Base-by-base conservation (phyloP, 305 asterid genomes). In the Solanum hybrid region DNA sequence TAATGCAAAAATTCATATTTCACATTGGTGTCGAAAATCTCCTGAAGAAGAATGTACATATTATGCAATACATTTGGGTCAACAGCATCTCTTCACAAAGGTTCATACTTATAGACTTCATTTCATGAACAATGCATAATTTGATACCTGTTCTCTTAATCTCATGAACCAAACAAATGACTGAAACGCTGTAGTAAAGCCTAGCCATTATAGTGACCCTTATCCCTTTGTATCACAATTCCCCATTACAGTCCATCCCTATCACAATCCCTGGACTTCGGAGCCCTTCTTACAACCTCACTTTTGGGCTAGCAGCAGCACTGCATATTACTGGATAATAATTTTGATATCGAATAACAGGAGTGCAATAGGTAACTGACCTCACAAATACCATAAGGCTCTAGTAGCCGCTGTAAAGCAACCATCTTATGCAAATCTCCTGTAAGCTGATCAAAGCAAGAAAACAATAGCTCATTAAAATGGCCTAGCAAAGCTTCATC, bases 351-450 rank as follows among this genome's bases (percentile, higher is more conserved):
- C 26, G 22, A 84, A 51, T 31, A 51, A 60, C n/a, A 90, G 81
- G 40, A 89, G 42, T 31, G 46, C 13, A 60, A 60, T 90, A 89
- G 89, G 78, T 86, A 82, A 87, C 89, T 88, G 87, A 97, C 99
- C 99, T 97, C 98, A 89, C 99, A 97, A 93, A 97, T 97, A 90
- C 99, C 99, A 64, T 93, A 97, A 27, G 98, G 98, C 91, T 97
- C 99, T 93, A 97, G 90, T 92, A 95, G 91, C 90, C 99, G 95
- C 91, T 97, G 99, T 94, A 97, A 91, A 89, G 98, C 99, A 89
- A 97, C 94, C 98, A 96, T 97, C 95, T 97, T 97, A 92, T 97
- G 94, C 91, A 96, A 92, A 93, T 94, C 99, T 88, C 99, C 98
- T 24, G 98, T 95, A 90, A 97, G 95, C 99, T 97, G 95, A 89